A percentile compares a stretch with the other conserved stretches of the same genome.
Evolutionary conservation across 805 yeast genomes (phyloP).

Genomic region (Sugiyamaella qingdaonensis): DNA sequence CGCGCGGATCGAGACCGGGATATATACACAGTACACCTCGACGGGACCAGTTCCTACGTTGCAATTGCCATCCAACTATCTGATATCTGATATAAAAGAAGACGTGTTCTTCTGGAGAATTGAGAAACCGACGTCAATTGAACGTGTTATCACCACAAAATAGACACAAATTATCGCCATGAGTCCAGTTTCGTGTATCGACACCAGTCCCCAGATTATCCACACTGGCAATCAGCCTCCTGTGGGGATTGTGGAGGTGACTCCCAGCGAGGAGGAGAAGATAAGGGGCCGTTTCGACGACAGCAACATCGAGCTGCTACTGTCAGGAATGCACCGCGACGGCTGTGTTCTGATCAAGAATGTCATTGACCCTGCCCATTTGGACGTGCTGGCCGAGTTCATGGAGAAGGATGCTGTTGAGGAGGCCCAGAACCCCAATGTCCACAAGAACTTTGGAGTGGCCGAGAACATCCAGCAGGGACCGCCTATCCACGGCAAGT

Average conservation of each 20-base stretch:
- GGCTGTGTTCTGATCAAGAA: conserved; percentile 13
- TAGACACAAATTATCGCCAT: background rate
- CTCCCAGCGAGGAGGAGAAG: conserved; percentile 8
- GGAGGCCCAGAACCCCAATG: conserved; percentile 4
- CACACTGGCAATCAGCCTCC: conserved; percentile 10
- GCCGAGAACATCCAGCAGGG: conserved; percentile 9
- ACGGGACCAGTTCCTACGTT: too few relatives aligned
- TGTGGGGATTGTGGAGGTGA: conserved; percentile 9
- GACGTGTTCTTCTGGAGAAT: too few relatives aligned
- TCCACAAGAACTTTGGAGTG: conserved; percentile 7
- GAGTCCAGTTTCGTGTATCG: conserved; percentile 4
- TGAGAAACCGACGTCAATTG: too few relatives aligned
- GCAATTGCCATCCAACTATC: too few relatives aligned
- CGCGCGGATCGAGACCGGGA: conserved; percentile 1
- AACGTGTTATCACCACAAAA: background rate
- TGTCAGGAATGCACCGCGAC: conserved; percentile 14
- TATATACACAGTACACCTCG: background rate
- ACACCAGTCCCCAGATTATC: conserved; percentile 5
- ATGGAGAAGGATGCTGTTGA: conserved; percentile 5
- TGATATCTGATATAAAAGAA: too few relatives aligned
- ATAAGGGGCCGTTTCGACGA: conserved; percentile 6
- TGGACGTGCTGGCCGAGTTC: conserved; percentile 9
- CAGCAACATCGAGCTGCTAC: conserved; percentile 6
- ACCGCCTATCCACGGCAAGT: conserved; percentile 6
- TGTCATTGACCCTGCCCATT: conserved; percentile 12